Evolutionary conservation across 2,329 filamentous ascomycete genomes (phyloP).

Genomic region (Aspergillus niger): DNA sequence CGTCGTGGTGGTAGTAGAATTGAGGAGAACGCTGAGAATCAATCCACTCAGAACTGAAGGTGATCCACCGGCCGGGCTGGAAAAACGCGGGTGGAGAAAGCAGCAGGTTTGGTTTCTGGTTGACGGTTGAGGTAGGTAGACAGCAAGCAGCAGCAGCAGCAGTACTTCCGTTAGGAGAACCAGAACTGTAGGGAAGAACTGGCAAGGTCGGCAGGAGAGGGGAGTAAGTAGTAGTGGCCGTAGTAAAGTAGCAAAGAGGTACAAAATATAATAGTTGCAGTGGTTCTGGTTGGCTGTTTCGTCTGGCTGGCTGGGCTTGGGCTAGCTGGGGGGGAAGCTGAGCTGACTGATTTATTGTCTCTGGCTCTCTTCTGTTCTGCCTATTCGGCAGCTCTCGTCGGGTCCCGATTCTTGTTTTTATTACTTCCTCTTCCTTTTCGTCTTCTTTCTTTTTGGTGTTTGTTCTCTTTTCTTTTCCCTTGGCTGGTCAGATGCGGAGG

Average conservation of each 20-base stretch:
- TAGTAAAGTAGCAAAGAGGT: neutral
- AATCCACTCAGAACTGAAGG: neutral
- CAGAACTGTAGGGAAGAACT: no score
- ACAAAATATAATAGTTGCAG: neutral
- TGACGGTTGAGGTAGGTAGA: neutral
- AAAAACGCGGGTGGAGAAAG: conserved; percentile 4
- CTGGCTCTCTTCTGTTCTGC: neutral
- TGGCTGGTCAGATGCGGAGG: neutral
- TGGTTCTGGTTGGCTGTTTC: neutral
- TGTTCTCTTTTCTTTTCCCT: neutral
- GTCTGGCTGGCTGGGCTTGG: neutral
- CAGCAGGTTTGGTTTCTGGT: conserved; percentile 5
- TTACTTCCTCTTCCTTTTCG: neutral
- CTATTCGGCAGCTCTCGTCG: neutral
- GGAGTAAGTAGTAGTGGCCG: no score
- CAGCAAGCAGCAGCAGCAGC: neutral
- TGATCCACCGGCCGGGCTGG: conserved; percentile 9
- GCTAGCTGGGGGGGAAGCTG: neutral
- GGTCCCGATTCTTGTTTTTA: neutral
- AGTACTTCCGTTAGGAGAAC: no score
- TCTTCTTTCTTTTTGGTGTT: neutral
- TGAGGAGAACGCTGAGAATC: conserved; percentile 1
- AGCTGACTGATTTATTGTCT: neutral
- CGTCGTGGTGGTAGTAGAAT: conserved; percentile 8
- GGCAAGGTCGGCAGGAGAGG: no score